Conservation (phyloP, 306 rosid genomes). For the Cucurbita ficifolia region DNA sequence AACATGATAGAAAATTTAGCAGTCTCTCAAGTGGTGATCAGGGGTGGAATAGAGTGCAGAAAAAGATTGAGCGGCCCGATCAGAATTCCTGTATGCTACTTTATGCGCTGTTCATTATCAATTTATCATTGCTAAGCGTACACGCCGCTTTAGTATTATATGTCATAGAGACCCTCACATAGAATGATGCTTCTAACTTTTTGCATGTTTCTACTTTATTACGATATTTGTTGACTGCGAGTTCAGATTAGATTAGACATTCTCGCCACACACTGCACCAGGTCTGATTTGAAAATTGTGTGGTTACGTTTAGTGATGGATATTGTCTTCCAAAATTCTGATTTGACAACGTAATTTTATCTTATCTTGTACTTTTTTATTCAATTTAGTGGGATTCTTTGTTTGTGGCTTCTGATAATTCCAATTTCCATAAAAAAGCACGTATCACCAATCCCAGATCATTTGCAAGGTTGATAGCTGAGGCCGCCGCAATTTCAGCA, state of each 20-base stretch:
- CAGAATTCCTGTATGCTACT: not conserved
- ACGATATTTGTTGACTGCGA: not conserved
- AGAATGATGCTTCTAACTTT: not conserved
- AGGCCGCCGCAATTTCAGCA: not conserved
- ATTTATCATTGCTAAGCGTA: not conserved
- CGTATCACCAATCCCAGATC: not conserved
- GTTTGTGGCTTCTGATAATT: not conserved
- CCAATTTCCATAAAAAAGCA: not conserved
- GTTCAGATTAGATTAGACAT: too few relatives aligned
- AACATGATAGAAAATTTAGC: not conserved
- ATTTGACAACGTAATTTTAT: not conserved
- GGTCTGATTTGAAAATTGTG: not conserved
- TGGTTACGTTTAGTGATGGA: not conserved
- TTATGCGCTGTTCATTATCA: not conserved
- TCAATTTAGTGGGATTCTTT: not conserved
- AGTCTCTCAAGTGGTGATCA: not conserved
- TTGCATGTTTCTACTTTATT: not conserved
- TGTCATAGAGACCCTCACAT: too few relatives aligned
- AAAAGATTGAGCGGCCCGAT: not conserved
- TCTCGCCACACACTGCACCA: not conserved
- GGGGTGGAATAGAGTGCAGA: not conserved
- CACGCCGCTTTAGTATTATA: too few relatives aligned
- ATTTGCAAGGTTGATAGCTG: not conserved
- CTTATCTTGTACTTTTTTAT: not conserved
- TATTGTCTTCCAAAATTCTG: not conserved